Percentiles rank a stretch among this genome's conserved stretches.
These are phyloP conservation scores for Microthyrium microscopicum DNA, from an alignment of 2,329 filamentous ascomycete species.

Conservation along the genomic window DNA sequence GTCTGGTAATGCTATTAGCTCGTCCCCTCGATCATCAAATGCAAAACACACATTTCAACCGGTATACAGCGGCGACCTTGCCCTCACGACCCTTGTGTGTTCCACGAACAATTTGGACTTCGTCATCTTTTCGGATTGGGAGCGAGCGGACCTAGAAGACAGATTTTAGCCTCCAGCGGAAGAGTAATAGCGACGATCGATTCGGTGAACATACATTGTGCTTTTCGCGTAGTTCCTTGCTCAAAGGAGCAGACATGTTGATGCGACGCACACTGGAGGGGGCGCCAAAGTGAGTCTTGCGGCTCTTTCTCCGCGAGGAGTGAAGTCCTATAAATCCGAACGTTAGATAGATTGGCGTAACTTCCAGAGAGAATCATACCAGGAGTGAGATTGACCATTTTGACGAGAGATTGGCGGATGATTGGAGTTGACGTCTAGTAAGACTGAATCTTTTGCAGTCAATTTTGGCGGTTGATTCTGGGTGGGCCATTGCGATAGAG, in stretches of 20 bases:
- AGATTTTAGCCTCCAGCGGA: background rate
- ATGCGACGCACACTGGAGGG: conserved; percentile 85
- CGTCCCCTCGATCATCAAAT: background rate
- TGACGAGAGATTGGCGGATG: conserved; percentile 22
- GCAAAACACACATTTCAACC: conserved; percentile 33
- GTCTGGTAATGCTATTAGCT: conserved; percentile 22
- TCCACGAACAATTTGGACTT: conserved; percentile 84
- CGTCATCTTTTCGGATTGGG: conserved; percentile 50
- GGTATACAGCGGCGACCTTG: conserved; percentile 96
- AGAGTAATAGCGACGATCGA: background rate
- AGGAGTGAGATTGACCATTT: conserved; percentile 57
- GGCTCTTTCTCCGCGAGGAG: conserved; percentile 94
- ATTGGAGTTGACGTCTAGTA: conserved; percentile 15
- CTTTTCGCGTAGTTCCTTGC: conserved; percentile 92
- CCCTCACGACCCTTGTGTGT: conserved; percentile 95
- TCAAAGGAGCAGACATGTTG: conserved; percentile 92
- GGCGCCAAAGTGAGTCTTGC: conserved; percentile 94
- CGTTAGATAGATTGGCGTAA: background rate
- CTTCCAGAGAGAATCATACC: conserved; percentile 25
- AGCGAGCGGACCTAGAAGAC: conserved; percentile 65
- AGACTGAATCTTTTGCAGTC: too few species aligned
- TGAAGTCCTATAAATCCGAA: conserved; percentile 25
- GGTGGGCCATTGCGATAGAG: too few species aligned
- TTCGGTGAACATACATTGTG: conserved; percentile 59
- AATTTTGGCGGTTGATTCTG: too few species aligned